Evolutionary conservation across 164 flowering plant genomes (phyloP), one percentile per base, ranked within the genome.

Genomic region (Saururus chinensis): DNA sequence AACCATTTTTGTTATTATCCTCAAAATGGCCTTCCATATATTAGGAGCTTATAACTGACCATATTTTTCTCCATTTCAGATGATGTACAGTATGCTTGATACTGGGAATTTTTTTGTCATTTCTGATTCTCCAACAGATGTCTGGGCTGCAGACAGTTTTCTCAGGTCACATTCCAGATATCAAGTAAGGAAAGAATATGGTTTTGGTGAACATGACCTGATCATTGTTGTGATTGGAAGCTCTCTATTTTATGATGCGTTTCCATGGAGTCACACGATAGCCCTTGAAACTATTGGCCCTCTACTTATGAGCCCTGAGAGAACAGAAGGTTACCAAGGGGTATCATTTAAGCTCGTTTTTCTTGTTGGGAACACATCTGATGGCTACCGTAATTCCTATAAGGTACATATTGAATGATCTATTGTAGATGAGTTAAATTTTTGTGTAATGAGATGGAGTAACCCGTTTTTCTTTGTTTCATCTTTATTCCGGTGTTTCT

Each of bases 61-160:
- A 30, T 30, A 2, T 30, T 65, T 20, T 40, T 64, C 52, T 53
- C 41, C 71, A 56, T 73, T 67, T 74, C 96, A 95, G 99, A 84
- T 95, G 87, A 72, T 95, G 71, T 84, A 91, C 76, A 89, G 89
- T 72, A 68, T 67, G 67, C 84, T 95, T 70, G 99, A 95, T 80
- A 69, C 77, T 74, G 97, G 97, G 75, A 95, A 95, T 84, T 95
- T 91, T 83, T 77, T 82, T 71, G 96, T 91, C 63, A 81, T 89
- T 72, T 92, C 97, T 77, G 99, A 88, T 75, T 81, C 96, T 60
- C 93, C 92, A 59, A 59, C 73, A 45, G 92, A 95, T 76, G 88
- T 80, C 45, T 95, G 92, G 96, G 83, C 83, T 62, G 95, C 96
- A 54, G 90, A 89, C 70, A 77, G 66, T 70, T 91, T 81, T 78